Base-by-base conservation (phyloP, 805 yeast genomes). In the Lipomyces sp. region DNA sequence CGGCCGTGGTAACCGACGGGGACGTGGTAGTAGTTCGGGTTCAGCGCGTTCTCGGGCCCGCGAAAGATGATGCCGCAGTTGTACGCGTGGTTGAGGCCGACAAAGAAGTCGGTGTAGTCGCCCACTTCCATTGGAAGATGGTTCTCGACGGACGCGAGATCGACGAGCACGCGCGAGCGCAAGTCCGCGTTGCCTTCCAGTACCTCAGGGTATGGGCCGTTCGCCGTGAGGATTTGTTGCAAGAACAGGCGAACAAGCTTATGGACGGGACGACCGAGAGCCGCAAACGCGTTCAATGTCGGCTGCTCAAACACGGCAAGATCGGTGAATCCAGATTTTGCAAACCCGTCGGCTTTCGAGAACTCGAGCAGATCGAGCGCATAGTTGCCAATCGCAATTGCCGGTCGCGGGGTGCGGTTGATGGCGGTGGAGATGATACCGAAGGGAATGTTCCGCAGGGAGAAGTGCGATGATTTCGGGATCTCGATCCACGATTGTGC, bases 1-100 rank as follows among this genome's bases (percentile, higher is more conserved):
- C 65, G 50, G 11, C 64, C 64, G 23, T 61, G 64, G 40, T 61
- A 61, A 1, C 62, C 64, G 4, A 61, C 61, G 3, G 65, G 65
- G 3, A 61, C 35, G 22, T 61, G 64, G 29, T 53, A 51, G 45
- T 57, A 61, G 48, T 61, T 61, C 21, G 57, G 62, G 19, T 57
- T 56, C 14, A 61, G 48, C 3, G 64, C 65, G 21, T 60, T 58
- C 11, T 55, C 48, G 11, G 61, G 59, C 14, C 53, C 63, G 21
- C 64, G 40, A 22, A 61, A 61, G 6, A 61, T 39, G 14, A 48
- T 47, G 5, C 65, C 63, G 34, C 61, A 58, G 38, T 61, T 61
- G 32, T 43, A 52, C 11, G 65, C 64, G 22, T 61, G 65, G 24
- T 61, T 48, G 33, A 39, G 42, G n/a, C 62, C 58, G 14, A 51